Evolutionary conservation across 345 rosid species (phyloP).

Genomic region (Gossypium thurberi): DNA sequence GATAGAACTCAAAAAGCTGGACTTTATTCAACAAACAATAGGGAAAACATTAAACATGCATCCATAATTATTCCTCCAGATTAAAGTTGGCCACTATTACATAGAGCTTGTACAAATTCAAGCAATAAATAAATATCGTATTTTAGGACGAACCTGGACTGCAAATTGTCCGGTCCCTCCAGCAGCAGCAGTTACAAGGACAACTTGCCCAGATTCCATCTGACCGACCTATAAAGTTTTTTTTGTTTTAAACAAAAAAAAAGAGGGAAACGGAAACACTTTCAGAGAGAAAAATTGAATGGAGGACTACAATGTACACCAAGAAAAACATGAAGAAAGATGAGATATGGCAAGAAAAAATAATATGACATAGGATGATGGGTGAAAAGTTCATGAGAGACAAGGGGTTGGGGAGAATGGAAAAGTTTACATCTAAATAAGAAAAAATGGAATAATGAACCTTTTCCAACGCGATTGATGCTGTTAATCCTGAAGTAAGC

Average conservation of each 20-base stretch:
- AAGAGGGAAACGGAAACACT: not conserved
- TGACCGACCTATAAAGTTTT: conserved; percentile 57
- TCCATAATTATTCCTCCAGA: not conserved
- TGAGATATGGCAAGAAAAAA: not conserved
- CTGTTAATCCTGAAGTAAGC: conserved; percentile 98
- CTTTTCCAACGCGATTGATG: conserved; percentile 89
- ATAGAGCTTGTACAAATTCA: conserved; percentile 1
- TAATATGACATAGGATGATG: not conserved
- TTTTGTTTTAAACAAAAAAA: not conserved
- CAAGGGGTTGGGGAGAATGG: not conserved
- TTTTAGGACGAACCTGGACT: conserved; percentile 61
- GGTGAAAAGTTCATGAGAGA: not conserved
- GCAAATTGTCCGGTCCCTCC: conserved; percentile 99
- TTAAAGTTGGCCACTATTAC: not conserved
- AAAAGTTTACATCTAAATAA: not conserved
- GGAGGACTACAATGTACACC: not conserved
- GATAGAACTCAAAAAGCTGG: not conserved
- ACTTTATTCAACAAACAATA: not conserved
- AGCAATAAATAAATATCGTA: conserved; percentile 1
- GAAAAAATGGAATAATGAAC: conserved; percentile 22
- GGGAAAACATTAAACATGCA: not conserved
- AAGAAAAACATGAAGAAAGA: not conserved
- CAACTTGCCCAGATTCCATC: conserved; percentile 70
- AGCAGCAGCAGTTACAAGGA: conserved; percentile 96
- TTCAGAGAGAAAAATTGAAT: not conserved